Evolutionary conservation across 176 grass and related monocot species (phyloP).

Genomic region (maize (Zea mays)): Zm-B73-REFERENCE-NAM-5.0 NC_050100.1:36723501-36724000

Average conservation of each 20-base stretch:
- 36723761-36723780: neutral
- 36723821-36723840: neutral
- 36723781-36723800: neutral
- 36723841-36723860: neutral
- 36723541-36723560: no score
- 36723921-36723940: slow-evolving; percentile 71
- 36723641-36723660: neutral
- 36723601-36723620: neutral
- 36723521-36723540: no score
- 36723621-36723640: neutral
- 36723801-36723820: neutral
- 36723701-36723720: neutral
- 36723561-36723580: neutral
- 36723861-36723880: slow-evolving; percentile 47
- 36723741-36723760: slow-evolving; percentile 2
- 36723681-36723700: neutral
- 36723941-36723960: slow-evolving; percentile 64
- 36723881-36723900: slow-evolving; percentile 38
- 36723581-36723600: neutral
- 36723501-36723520: no score
- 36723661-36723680: neutral
- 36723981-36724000: slow-evolving; percentile 52
- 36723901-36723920: slow-evolving; percentile 72
- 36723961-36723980: slow-evolving; percentile 48
- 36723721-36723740: neutral